Evolutionary conservation across 1,139 yeast species (phyloP).

Genomic region (Debaryomyces psychrophilus): DNA sequence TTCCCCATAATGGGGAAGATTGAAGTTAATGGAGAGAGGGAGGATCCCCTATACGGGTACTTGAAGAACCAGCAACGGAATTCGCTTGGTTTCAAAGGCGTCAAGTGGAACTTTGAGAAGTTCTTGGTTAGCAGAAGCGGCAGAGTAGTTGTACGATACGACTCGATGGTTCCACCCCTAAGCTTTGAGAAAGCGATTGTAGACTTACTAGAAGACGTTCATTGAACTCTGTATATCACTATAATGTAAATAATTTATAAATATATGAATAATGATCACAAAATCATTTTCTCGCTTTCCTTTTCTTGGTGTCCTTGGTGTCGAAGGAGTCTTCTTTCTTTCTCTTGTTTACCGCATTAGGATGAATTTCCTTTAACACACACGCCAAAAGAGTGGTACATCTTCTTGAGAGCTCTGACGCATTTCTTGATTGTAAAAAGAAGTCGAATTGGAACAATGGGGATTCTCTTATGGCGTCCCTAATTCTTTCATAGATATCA

Average conservation of each 20-base stretch:
- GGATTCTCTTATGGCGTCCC: constrained; percentile 61
- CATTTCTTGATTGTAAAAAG: constrained; percentile 68
- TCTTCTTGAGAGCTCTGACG: constrained; percentile 67
- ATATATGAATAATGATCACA: constrained; percentile 5
- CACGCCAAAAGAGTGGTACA: constrained; percentile 68
- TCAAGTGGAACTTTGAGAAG: constrained; percentile 96
- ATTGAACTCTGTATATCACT: not conserved
- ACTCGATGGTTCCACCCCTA: constrained; percentile 69
- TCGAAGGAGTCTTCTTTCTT: constrained; percentile 20
- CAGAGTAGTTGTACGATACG: constrained; percentile 68
- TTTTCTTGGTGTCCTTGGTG: constrained; percentile 14
- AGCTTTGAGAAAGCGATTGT: constrained; percentile 54
- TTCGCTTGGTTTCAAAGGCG: constrained; percentile 72
- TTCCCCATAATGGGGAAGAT: constrained; percentile 45
- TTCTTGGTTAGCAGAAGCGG: constrained; percentile 77
- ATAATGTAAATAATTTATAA: constrained; percentile 5
- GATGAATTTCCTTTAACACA: constrained; percentile 58
- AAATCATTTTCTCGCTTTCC: constrained; percentile 12
- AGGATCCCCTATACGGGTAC: constrained; percentile 33
- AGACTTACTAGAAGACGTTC: constrained; percentile 36
- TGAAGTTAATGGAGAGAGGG: constrained; percentile 39
- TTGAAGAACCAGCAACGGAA: constrained; percentile 46
- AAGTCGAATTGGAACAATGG: constrained; percentile 71
- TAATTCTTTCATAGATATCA: constrained; percentile 64
- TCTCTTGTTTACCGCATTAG: constrained; percentile 20